phyloP scores from a whole-genome alignment of 768 basidiomycete species.

The Pleurotus ostreatus region DNA sequence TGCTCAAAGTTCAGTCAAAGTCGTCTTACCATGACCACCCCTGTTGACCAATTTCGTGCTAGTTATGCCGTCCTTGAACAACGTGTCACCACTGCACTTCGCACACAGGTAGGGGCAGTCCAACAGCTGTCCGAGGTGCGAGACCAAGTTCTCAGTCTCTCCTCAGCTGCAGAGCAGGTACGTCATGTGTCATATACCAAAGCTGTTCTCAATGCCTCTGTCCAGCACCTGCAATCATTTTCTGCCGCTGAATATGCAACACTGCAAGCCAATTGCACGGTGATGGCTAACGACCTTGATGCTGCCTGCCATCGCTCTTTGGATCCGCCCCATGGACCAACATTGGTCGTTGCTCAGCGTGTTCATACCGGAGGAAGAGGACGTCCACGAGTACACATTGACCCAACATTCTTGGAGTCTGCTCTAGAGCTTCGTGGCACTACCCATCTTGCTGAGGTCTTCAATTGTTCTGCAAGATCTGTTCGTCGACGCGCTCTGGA shows the following conservation, averaged over 20 bases:
- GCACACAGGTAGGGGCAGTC: no score
- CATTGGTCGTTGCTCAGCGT: neutral
- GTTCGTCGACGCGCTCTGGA: constrained; percentile 17
- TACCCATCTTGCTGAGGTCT: constrained; percentile 6
- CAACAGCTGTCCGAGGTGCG: no score
- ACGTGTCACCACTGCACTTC: no score
- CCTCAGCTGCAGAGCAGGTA: no score
- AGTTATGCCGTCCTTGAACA: no score
- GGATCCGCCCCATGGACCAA: constrained; percentile 9
- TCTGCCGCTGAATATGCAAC: constrained; percentile 9
- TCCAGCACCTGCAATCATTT: no score
- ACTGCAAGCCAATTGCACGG: constrained; percentile 11
- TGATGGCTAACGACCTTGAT: constrained; percentile 15
- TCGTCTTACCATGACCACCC: no score
- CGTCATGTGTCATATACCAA: no score
- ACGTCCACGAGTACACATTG: constrained; percentile 19
- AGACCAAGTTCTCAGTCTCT: no score
- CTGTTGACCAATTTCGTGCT: no score
- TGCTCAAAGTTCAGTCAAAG: no score
- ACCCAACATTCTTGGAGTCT: constrained; percentile 15
- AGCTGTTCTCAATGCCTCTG: no score
- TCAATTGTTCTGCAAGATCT: constrained; percentile 12
- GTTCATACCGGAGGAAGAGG: constrained; percentile 14
- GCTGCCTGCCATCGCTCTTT: constrained; percentile 9
- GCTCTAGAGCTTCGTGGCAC: constrained; percentile 17